Evolutionary conservation across 2,329 filamentous ascomycete genomes (phyloP).

Genomic region (Blastomyces emzantsi): DNA sequence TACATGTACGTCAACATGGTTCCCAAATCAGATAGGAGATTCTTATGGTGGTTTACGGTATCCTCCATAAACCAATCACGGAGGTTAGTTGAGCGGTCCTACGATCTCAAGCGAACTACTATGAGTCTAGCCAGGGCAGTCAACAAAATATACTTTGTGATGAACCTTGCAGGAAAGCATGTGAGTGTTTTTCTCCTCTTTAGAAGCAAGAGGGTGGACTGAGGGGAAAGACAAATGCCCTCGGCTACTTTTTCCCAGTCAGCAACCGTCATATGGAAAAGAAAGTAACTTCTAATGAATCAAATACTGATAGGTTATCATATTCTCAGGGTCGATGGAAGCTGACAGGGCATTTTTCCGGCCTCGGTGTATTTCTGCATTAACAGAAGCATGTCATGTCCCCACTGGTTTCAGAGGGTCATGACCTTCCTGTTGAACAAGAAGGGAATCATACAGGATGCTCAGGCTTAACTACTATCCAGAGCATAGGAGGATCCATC

Average conservation of each 20-base stretch:
- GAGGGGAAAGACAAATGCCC: not conserved
- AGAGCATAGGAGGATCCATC: not conserved
- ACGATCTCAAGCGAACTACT: not conserved
- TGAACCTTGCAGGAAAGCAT: not conserved
- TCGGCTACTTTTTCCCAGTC: not conserved
- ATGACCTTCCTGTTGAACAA: not conserved
- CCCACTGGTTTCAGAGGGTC: not conserved
- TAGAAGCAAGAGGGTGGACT: not conserved
- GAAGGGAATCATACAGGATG: not conserved
- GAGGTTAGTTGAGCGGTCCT: not conserved
- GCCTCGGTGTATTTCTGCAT: not conserved
- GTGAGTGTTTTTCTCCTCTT: not conserved
- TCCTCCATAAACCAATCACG: not conserved
- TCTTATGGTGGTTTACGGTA: not conserved
- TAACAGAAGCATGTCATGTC: not conserved
- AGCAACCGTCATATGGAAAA: not conserved
- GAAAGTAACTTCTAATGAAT: not conserved
- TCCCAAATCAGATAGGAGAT: not conserved
- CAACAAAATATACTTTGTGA: not conserved
- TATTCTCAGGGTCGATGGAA: not conserved
- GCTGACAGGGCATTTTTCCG: not conserved
- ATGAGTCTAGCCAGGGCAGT: not conserved
- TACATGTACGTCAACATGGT: too few species aligned
- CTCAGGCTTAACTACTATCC: not conserved
- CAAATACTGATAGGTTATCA: not conserved